Evolutionary conservation across 257 asterid genomes (phyloP).

Genomic region (Fraxinus americana): DNA sequence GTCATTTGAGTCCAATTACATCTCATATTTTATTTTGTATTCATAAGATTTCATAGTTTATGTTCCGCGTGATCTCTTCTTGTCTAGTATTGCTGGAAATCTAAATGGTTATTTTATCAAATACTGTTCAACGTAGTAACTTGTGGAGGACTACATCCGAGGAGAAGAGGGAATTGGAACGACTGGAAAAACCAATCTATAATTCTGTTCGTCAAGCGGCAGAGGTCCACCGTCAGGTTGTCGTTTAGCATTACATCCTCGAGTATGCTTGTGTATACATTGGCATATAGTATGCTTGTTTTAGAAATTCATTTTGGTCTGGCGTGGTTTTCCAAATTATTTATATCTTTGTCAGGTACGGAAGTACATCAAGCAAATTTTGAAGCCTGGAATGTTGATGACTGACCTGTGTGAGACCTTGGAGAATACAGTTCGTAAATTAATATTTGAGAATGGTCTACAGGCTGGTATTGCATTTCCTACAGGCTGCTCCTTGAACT

Average conservation of each 20-base stretch:
- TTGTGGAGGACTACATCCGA: slow-evolving; percentile 95
- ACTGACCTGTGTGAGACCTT: slow-evolving; percentile 94
- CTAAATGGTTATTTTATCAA: slow-evolving; percentile 15
- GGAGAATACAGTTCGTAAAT: slow-evolving; percentile 88
- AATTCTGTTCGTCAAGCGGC: slow-evolving; percentile 97
- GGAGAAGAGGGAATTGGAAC: slow-evolving; percentile 96
- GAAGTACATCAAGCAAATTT: slow-evolving; percentile 64
- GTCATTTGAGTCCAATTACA: background rate
- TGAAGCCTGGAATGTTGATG: slow-evolving; percentile 98
- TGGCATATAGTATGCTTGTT: slow-evolving; percentile 2
- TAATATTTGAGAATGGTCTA: slow-evolving; percentile 92
- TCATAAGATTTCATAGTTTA: background rate
- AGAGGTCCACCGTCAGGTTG: slow-evolving; percentile 98
- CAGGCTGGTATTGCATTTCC: slow-evolving; percentile 99
- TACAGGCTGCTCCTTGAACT: slow-evolving; percentile 97
- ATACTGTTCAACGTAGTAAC: slow-evolving; percentile 54
- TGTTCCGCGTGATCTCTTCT: slow-evolving; percentile 10
- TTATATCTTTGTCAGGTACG: slow-evolving; percentile 65
- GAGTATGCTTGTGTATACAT: background rate
- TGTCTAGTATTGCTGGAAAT: slow-evolving; percentile 20
- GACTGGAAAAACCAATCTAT: slow-evolving; percentile 81
- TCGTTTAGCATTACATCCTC: slow-evolving; percentile 7
- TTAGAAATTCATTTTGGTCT: background rate
- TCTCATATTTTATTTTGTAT: background rate
- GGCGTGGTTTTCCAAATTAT: background rate